Conservation (phyloP, 2,329 filamentous ascomycete species). For the Colletotrichum godetiae region DNA sequence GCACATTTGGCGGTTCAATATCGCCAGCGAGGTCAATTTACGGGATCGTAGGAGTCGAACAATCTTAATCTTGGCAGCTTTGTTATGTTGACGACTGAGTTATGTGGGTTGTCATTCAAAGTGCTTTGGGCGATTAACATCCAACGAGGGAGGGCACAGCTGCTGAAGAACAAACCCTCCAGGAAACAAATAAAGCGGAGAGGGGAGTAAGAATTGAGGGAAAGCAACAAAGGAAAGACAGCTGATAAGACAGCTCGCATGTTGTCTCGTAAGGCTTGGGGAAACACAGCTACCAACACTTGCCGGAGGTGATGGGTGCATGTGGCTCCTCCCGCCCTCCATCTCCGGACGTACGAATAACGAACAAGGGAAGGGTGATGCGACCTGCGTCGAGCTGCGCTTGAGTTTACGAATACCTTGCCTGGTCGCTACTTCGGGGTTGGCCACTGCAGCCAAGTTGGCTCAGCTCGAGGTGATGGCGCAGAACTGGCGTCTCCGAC, state of each 20-base stretch:
- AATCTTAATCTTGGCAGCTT: neutral
- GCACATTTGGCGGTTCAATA: neutral
- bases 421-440: neutral
- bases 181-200: neutral
- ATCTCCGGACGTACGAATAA: neutral
- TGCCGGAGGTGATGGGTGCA: neutral
- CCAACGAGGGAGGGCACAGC: neutral
- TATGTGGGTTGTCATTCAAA: neutral
- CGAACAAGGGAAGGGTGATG: neutral
- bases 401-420: neutral
- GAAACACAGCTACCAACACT: neutral
- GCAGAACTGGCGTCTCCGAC: constrained; percentile 13
- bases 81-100: neutral
- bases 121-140: neutral
- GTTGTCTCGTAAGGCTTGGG: constrained; percentile 14
- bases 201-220: neutral
- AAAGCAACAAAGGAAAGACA: neutral
- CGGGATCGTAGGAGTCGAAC: neutral
- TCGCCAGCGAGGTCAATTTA: neutral
- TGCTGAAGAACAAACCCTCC: neutral
- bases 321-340: neutral
- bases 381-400: neutral
- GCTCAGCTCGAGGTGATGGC: constrained; percentile 33
- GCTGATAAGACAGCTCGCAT: constrained; percentile 19
- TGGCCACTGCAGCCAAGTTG: constrained; percentile 19